Conservation (phyloP, 2,329 filamentous ascomycete species). For the Fusarium pilosicola region DNA sequence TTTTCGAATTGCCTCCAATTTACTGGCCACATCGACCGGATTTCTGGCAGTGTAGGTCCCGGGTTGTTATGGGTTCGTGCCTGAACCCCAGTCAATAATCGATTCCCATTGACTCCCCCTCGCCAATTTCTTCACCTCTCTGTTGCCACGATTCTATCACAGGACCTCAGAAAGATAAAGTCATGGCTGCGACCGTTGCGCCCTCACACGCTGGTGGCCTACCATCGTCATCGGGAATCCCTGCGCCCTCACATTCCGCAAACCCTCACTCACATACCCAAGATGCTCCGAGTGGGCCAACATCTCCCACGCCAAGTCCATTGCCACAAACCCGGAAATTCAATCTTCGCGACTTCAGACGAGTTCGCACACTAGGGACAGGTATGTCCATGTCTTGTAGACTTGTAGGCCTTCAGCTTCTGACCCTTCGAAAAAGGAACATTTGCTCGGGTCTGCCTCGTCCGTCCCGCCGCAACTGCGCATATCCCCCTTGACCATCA, state of each 20-base stretch:
- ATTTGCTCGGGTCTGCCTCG: conserved; percentile 85
- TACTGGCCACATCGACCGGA: not conserved
- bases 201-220: conserved; percentile 45
- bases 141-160: not conserved
- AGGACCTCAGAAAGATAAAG: not conserved
- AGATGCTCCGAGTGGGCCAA: conserved; percentile 18
- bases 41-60: conserved; percentile 9
- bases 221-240: conserved; percentile 38
- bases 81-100: conserved; percentile 23
- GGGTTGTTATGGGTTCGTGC: conserved; percentile 27
- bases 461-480: conserved; percentile 69
- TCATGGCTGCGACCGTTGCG: conserved; percentile 48
- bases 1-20: not conserved
- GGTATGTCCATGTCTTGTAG: conserved; percentile 57
- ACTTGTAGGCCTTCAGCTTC: not conserved
- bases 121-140: not conserved
- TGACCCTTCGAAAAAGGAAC: conserved; percentile 62
- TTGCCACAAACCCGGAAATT: conserved; percentile 46
- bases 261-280: conserved; percentile 31
- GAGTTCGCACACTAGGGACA: conserved; percentile 80
- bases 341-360: conserved; percentile 68
- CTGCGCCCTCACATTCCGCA: conserved; percentile 35
- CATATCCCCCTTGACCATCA: conserved; percentile 49
- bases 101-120: conserved; percentile 7
- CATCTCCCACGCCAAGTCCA: conserved; percentile 30